These are phyloP conservation scores for Botrytis fragariae DNA, from an alignment of 2,329 filamentous ascomycete genomes.

Conservation along the genomic window DNA sequence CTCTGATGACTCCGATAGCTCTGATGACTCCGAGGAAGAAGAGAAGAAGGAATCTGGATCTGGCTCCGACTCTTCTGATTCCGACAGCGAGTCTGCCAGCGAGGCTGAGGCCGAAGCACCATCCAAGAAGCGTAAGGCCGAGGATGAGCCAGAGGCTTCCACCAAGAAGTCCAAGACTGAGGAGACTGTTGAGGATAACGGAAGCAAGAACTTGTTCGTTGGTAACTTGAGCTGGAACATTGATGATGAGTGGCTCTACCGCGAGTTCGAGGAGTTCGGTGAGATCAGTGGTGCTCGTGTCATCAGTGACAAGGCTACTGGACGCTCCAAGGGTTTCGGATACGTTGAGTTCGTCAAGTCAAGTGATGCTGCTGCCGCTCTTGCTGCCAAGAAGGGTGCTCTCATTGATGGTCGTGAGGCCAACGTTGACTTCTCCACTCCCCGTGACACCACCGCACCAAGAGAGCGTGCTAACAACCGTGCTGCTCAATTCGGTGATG, in stretches of 20 bases:
- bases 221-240: constrained; percentile 75
- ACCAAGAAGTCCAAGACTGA: constrained; percentile 55
- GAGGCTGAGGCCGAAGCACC: constrained; percentile 39
- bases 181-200: constrained; percentile 40
- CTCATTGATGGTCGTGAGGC: constrained; percentile 65
- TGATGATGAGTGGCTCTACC: constrained; percentile 68
- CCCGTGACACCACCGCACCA: constrained; percentile 50
- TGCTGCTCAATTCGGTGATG: constrained; percentile 59
- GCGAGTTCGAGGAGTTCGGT: constrained; percentile 67
- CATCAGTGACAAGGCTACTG: constrained; percentile 64
- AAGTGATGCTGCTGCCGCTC: constrained; percentile 60
- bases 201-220: constrained; percentile 64
- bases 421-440: constrained; percentile 68
- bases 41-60: constrained; percentile 25
- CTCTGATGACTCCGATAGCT: constrained; percentile 17
- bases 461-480: constrained; percentile 51
- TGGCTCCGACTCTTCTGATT: constrained; percentile 29
- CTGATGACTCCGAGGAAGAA: constrained; percentile 27
- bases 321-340: constrained; percentile 70
- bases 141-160: constrained; percentile 43
- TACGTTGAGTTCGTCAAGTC: constrained; percentile 68
- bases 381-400: constrained; percentile 61
- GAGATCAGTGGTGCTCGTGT: constrained; percentile 62
- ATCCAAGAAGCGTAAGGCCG: constrained; percentile 61
- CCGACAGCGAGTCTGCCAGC: constrained; percentile 21